Conservation (phyloP, 139 green algal genomes). For the Chlorokybus atmophyticus region DNA sequence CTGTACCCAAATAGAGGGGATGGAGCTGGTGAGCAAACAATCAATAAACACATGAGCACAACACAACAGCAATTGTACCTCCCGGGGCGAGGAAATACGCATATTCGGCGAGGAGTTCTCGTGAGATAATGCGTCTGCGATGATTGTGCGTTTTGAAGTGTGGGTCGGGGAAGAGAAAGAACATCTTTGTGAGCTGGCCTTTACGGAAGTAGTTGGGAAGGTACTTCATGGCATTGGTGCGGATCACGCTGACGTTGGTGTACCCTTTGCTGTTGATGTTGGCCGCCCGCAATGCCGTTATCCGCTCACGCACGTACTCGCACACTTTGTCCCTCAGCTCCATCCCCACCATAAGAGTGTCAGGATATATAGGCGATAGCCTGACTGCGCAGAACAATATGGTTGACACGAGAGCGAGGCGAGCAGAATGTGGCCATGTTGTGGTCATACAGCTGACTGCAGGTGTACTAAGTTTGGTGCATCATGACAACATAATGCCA, state of each 20-base stretch:
- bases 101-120: constrained; percentile 78
- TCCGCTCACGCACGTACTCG: constrained; percentile 80
- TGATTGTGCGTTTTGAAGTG: constrained; percentile 58
- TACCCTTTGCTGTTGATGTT: no score
- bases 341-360: constrained; percentile 87
- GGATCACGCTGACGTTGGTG: constrained; percentile 63
- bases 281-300: constrained; percentile 55
- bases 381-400: constrained; percentile 28
- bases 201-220: constrained; percentile 89
- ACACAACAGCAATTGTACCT: no score
- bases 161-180: constrained; percentile 92
- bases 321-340: constrained; percentile 86
- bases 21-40: no score
- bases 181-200: constrained; percentile 81
- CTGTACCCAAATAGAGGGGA: no score
- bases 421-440: no score
- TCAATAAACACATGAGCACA: no score
- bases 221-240: constrained; percentile 90
- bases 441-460: no score
- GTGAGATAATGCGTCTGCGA: constrained; percentile 76
- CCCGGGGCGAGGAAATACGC: constrained; percentile 71
- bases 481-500: no score
- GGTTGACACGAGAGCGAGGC: no score
- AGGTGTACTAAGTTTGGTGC: no score
- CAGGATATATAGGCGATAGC: constrained; percentile 68